phyloP scores from a whole-genome alignment of 192 early-diverging fungal genomes.

The Linnemannia zychae region DNA sequence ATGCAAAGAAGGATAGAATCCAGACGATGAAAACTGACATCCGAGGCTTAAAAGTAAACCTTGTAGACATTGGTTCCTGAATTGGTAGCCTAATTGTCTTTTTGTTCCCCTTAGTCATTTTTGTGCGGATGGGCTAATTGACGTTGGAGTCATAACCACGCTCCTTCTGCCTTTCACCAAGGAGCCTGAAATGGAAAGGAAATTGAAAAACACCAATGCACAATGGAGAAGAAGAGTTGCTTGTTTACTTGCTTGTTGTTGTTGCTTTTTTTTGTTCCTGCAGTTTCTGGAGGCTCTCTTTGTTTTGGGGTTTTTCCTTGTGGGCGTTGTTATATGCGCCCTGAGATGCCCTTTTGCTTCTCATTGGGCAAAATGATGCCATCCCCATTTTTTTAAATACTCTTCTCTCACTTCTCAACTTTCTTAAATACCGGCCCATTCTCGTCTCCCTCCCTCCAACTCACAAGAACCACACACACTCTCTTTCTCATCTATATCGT shows the following conservation, averaged over 20 bases:
- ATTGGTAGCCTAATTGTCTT: neutral
- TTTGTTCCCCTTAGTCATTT: neutral
- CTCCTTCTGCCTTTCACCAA: neutral
- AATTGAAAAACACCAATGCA: neutral
- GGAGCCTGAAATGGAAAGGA: conserved; percentile 3
- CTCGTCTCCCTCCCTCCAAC: neutral
- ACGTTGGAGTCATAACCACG: too few species aligned
- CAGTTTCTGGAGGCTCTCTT: neutral
- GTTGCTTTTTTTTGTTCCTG: neutral
- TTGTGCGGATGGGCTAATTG: neutral
- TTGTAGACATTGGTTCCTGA: neutral
- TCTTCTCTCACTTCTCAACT: neutral
- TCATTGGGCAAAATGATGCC: neutral
- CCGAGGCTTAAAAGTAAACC: neutral
- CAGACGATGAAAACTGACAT: neutral
- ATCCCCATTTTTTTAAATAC: neutral
- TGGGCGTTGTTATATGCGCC: neutral
- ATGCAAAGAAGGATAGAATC: neutral
- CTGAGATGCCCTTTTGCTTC: neutral
- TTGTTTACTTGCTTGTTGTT: neutral
- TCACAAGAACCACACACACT: neutral
- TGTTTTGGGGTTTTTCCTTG: neutral
- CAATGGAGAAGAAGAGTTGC: neutral
- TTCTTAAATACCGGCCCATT: neutral
- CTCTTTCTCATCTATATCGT: neutral